Conservation (phyloP, 2,329 filamentous ascomycete genomes). For the Delphinella strobiligena region DNA sequence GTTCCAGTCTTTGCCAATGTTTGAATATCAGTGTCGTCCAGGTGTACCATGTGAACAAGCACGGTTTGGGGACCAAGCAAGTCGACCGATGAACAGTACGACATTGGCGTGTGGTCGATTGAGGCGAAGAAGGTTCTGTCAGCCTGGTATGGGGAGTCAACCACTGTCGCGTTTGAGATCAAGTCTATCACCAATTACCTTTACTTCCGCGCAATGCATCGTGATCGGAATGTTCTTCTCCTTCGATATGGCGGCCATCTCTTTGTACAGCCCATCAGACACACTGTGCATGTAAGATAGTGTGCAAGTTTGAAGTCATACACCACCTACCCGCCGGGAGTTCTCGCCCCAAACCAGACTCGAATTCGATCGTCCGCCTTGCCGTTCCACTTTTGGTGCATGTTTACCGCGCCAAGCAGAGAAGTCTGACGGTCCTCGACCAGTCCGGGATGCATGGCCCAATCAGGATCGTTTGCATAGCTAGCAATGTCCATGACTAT, state of each 20-base stretch:
- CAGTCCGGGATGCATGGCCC: constrained; percentile 32
- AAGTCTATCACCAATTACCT: too few species aligned
- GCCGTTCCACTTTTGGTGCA: constrained; percentile 25
- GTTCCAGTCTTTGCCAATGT: constrained; percentile 29
- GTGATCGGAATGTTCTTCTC: constrained; percentile 24
- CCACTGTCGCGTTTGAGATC: too few species aligned
- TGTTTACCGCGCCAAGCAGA: constrained; percentile 20
- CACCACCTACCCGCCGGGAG: constrained; percentile 24
- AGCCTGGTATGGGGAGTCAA: too few species aligned
- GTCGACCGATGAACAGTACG: constrained; percentile 28
- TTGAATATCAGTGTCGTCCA: constrained; percentile 32
- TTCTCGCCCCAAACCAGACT: constrained; percentile 28
- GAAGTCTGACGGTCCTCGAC: constrained; percentile 27
- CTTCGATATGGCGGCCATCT: constrained; percentile 21
- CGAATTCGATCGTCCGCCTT: constrained; percentile 22
- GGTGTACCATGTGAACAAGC: constrained; percentile 41
- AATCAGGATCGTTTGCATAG: constrained; percentile 30
- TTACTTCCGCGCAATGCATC: constrained; percentile 27
- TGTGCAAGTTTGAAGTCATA: too few species aligned
- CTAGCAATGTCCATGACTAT: constrained; percentile 33
- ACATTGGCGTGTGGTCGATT: constrained; percentile 28
- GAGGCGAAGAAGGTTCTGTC: constrained; percentile 22
- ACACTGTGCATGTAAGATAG: constrained; percentile 17
- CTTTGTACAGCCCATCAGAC: constrained; percentile 21
- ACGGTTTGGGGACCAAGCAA: constrained; percentile 33